phyloP scores from a whole-genome alignment of 345 rosid genomes.

The Acer negundo region DNA sequence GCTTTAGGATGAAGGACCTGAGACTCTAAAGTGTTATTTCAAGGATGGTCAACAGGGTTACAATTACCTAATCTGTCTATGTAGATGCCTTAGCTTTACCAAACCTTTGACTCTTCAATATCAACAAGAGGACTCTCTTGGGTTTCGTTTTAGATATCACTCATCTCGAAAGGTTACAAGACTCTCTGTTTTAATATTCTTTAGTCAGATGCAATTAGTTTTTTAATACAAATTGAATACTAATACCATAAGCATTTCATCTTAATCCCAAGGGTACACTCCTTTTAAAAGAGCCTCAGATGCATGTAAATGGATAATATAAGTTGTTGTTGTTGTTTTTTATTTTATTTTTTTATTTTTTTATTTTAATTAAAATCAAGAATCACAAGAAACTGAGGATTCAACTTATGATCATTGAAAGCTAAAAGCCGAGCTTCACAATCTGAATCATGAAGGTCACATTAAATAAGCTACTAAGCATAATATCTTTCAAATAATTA shows the following conservation, averaged over 20 bases:
- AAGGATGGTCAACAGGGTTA: background rate
- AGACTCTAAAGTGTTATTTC: background rate
- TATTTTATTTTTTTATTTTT: too few species aligned
- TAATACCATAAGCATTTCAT: background rate
- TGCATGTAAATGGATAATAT: background rate
- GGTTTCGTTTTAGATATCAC: background rate
- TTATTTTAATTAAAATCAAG: background rate
- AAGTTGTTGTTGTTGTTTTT: too few species aligned
- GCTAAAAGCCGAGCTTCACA: background rate
- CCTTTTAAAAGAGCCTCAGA: background rate
- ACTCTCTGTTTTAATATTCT: background rate
- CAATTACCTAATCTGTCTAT: background rate
- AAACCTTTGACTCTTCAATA: background rate
- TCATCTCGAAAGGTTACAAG: background rate
- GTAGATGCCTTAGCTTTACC: background rate
- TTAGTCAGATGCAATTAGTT: background rate
- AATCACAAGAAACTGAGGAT: background rate
- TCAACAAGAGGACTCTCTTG: background rate
- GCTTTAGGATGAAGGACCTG: background rate
- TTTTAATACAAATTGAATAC: background rate
- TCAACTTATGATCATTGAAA: conserved; percentile 2
- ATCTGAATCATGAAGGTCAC: background rate
- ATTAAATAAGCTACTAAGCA: background rate
- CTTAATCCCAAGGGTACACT: background rate
- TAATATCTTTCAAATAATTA: background rate